Evolutionary conservation across 345 rosid genomes (phyloP), one percentile per base, ranked within the genome.

Genomic region (Camelina laxa): DNA sequence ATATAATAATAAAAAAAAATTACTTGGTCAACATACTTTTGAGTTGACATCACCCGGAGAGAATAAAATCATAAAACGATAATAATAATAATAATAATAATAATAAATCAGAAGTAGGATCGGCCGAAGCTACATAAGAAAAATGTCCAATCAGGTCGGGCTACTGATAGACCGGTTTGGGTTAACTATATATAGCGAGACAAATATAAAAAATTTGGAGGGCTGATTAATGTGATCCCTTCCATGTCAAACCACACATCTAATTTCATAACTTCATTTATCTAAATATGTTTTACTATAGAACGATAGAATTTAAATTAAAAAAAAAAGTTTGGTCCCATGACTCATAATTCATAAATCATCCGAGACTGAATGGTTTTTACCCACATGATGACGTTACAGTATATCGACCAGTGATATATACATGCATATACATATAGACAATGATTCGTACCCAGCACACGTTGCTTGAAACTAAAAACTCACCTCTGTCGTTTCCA

Each of bases 141-240:
- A 74, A 75, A 67, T 69, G 79, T 76, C 80, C 44, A 70, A 77
- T 70, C 74, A 69, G 69, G 79, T 75, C 79, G 74, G 69, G 64
- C 79, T 75, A 75, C 74, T 61, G 74, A 53, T 69, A 61, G 67
- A 47, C 76, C 54, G 71, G 71, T 70, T 70, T 68, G 15, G 53
- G 72, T 64, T 64, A 70, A 56, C 80, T 33, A 70, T 56, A 48
- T 70, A 64, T 56, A 70, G 80, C 60, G 12, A 70, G 76, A 77
- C 80, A 63, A 47, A 47, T 0, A 39, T 47, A 55, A 15, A 14
- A 57, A 57, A 7, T 48, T 38, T 57, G 55, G 44, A 35, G 20
- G 66, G 71, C 62, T 70, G 16, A 24, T 35, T 67, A 75, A 56
- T 47, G 48, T 47, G 53, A 48, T 64, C 2, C 35, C 41, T 65